Conservation (phyloP, 148 eudicot genomes). For the Linanthus parryae region DNA sequence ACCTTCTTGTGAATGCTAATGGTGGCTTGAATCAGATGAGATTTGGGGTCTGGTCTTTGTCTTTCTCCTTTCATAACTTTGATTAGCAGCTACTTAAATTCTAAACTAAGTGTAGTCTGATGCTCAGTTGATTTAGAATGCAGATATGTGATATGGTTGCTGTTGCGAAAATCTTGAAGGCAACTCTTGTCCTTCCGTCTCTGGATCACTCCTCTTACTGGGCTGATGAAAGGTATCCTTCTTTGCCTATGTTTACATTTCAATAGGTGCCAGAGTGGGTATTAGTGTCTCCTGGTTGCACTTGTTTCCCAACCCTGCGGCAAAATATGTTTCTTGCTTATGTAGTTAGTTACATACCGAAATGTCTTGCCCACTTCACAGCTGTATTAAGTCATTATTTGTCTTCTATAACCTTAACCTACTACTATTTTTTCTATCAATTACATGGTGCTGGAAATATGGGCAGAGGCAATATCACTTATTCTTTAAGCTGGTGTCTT, state of each 20-base stretch:
- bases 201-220: constrained; percentile 96
- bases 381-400: no score
- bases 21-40: constrained; percentile 99
- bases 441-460: no score
- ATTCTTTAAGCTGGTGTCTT: no score
- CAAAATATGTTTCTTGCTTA: no score
- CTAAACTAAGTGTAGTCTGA: constrained; percentile 29
- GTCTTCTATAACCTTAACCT: no score
- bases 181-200: constrained; percentile 92
- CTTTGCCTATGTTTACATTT: not conserved
- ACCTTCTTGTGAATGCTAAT: constrained; percentile 87
- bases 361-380: no score
- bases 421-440: no score
- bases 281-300: no score
- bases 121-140: constrained; percentile 58
- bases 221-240: constrained; percentile 91
- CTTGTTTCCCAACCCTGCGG: no score
- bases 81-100: constrained; percentile 3
- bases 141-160: constrained; percentile 99
- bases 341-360: no score
- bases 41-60: constrained; percentile 94
- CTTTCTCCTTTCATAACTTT: constrained; percentile 20
- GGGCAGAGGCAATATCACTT: no score
- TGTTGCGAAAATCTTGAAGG: constrained; percentile 95
- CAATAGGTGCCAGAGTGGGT: not conserved